Evolutionary conservation across 2,329 filamentous ascomycete genomes (phyloP).

Genomic region (Paecilomyces formosus): DNA sequence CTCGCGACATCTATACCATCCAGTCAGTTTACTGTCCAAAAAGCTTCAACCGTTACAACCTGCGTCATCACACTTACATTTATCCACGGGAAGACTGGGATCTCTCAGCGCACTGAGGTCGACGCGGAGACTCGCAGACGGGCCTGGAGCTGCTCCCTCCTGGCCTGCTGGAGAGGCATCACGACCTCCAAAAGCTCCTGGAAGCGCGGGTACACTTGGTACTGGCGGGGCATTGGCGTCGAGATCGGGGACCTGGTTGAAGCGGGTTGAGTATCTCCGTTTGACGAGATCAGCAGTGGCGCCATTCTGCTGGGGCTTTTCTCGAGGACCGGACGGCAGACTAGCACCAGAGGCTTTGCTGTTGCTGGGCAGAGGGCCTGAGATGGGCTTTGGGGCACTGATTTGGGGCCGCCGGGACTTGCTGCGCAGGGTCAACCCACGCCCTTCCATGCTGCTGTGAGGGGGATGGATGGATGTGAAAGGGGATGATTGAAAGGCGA

Average conservation of each 20-base stretch:
- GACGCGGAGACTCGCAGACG: constrained; percentile 49
- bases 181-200: constrained; percentile 51
- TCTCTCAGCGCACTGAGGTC: constrained; percentile 74
- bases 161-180: constrained; percentile 36
- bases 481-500: constrained; percentile 5
- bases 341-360: constrained; percentile 29
- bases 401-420: constrained; percentile 53
- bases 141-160: constrained; percentile 44
- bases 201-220: constrained; percentile 56
- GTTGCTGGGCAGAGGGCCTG: constrained; percentile 29
- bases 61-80: constrained; percentile 50
- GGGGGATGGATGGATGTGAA: constrained; percentile 2
- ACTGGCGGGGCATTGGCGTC: constrained; percentile 62
- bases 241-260: constrained; percentile 67
- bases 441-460: constrained; percentile 40
- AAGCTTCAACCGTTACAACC: not conserved
- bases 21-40: constrained; percentile 3
- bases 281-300: constrained; percentile 80
- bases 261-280: constrained; percentile 85
- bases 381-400: constrained; percentile 53
- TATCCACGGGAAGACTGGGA: constrained; percentile 68
- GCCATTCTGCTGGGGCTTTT: constrained; percentile 38
- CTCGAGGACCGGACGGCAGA: constrained; percentile 23
- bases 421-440: constrained; percentile 57
- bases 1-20: constrained; percentile 42